Base-by-base conservation (phyloP, 2,329 filamentous ascomycete genomes). In the Pyricularia grisea region DNA sequence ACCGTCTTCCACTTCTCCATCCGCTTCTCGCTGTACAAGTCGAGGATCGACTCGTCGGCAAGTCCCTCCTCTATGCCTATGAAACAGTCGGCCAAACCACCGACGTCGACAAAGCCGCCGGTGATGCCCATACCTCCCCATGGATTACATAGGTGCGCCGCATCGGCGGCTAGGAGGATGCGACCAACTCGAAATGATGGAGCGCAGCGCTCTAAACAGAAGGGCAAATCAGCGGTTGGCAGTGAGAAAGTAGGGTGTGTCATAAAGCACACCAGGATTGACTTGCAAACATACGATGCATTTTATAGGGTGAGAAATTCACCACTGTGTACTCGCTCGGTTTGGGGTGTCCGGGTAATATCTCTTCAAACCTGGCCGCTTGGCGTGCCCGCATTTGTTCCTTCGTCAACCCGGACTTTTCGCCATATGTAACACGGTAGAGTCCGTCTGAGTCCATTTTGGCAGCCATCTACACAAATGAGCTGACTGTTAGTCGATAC, bases 401-500 rank as follows among this genome's bases (percentile, higher is more conserved):
- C 50, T 75, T 77, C 0, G 81, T 83, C 14, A 90, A 79, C 1
- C 82, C 83, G 0, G 82, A 79, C 0, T 77, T 77, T 72, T 90
- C 88, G 68, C 86, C 87, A 72, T 90, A 90, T 0, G 87, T 87
- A 50, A 90, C 84, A 17, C 88, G 84, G 79, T 87, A 90, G 11
- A 90, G 76, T 0, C 86, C 86, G 68, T 89, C 86, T 2, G 77
- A 78, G 0, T 83, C 86, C 71, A 90, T 85, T 61, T 81, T 83
- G 2, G 87, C 87, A 1, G 85, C 86, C 86, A 90, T 88, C 78
- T 86, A 50, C 42, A 7, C 42, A 50, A 14, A 64, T 1, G 42
- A 33, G 31, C 1, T 1, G 20, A 1, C 36, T 50, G 42, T 50
- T 50, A 50, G 42, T n/a, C 9, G 12, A 42, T 7, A 42, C 36